Base-by-base conservation (phyloP, 1,284 basidiomycete genomes). In the Phlebopus sp. region DNA sequence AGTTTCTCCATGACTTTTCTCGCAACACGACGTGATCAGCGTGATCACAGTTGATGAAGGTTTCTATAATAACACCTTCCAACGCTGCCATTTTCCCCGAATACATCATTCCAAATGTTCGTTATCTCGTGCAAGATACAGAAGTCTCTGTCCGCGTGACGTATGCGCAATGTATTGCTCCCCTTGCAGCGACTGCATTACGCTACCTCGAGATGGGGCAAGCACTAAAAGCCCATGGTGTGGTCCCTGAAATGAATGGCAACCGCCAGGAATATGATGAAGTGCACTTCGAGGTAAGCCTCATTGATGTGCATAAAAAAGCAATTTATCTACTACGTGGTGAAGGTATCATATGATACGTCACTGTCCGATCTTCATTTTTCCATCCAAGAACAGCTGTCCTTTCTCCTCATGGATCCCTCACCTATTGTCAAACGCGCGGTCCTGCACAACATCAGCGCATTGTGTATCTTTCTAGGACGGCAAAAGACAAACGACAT, bases 401-500 rank as follows among this genome's bases (percentile, higher is more conserved):
- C 87, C 0, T 76, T 87, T 0, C 76, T 90, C 9, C 76, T 90
- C 17, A 82, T 89, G 67, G 87, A 90, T 59, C 73, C 81, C 0
- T 89, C 86, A 0, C 84, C 84, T 54, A 77, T 87, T 36, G 85
- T 90, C 50, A 89, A 88, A 63, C 79, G 87, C 17, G 83, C 87
- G 4, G 78, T 89, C 10, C 62, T 90, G 17, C 85, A 87, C 49
- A 84, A 92, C 56, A 90, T 98, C 27, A 89, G 89, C 1, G 83
- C 88, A 0, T 73, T 99, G 5, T 97, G 94, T 63, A 84, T 92
- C 44, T 97, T 99, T 72, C 83, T 99, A 31, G 96, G 95, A 2
- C 73, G 91, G 19, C 87, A 92, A 62, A 89, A 86, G 63, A 96
- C 97, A 1, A 96, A 97, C 69, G 95, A 99, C 58, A 89, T 96